These are phyloP conservation scores for Piromyces finnis DNA, from an alignment of 192 early-diverging fungal genomes.

Conservation along the genomic window DNA sequence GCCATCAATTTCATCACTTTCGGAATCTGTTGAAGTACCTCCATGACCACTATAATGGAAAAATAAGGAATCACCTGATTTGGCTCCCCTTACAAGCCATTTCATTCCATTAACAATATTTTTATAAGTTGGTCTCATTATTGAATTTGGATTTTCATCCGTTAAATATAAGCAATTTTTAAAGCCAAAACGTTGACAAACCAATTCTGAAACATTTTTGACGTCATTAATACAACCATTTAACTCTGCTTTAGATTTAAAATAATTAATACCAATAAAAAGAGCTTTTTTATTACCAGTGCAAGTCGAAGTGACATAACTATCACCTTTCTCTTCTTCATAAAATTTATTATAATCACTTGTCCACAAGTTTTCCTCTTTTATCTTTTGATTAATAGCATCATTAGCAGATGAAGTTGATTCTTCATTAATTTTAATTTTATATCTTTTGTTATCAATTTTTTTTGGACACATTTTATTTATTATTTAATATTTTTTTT, in stretches of 20 bases:
- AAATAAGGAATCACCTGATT: conserved; percentile 26
- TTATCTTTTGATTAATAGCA: neutral
- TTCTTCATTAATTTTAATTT: neutral
- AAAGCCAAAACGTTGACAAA: neutral
- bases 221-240: conserved; percentile 26
- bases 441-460: neutral
- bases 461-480: neutral
- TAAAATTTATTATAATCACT: neutral
- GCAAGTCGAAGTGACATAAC: neutral
- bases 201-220: conserved; percentile 11
- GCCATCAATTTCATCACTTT: conserved; percentile 14
- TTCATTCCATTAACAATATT: conserved; percentile 25
- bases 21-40: conserved; percentile 24
- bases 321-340: neutral
- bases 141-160: conserved; percentile 17
- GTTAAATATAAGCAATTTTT: conserved; percentile 2
- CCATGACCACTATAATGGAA: conserved; percentile 13
- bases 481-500: too few species aligned
- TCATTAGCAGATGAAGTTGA: neutral
- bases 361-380: neutral
- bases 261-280: conserved; percentile 29
- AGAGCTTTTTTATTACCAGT: conserved; percentile 10
- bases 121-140: conserved; percentile 14
- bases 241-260: conserved; percentile 8
- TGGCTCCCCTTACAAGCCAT: conserved; percentile 25